phyloP scores from a whole-genome alignment of 352 stramenopile species.

The Stephanocyclus meneghinianus region DNA sequence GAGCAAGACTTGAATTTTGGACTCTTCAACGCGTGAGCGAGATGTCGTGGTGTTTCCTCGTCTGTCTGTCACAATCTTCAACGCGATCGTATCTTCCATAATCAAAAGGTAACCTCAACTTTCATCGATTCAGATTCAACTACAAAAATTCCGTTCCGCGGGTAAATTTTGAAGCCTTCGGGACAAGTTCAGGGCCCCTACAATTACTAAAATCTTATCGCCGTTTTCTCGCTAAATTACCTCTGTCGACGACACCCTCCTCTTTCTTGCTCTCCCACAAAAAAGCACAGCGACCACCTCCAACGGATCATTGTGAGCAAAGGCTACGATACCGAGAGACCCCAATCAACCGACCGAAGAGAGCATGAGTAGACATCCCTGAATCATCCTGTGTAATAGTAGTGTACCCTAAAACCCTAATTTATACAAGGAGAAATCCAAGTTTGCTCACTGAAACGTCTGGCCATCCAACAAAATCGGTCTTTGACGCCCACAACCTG shows the following conservation, averaged over 20 bases:
- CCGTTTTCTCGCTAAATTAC: background rate
- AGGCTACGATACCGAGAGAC: background rate
- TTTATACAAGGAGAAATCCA: background rate
- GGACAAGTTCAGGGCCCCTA: background rate
- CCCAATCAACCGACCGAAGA: background rate
- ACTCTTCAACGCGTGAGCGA: background rate
- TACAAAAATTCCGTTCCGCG: background rate
- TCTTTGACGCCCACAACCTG: conserved; percentile 3
- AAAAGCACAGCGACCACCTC: too few relatives aligned
- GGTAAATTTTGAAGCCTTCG: background rate
- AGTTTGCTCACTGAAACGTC: background rate
- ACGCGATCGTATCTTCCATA: conserved; percentile 2
- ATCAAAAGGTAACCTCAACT: background rate
- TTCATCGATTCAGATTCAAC: background rate
- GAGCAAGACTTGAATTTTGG: background rate
- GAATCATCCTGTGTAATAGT: background rate
- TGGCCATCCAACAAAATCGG: background rate
- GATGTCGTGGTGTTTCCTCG: background rate
- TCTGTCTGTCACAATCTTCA: conserved; percentile 6
- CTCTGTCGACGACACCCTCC: background rate
- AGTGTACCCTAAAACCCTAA: background rate
- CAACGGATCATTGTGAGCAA: background rate
- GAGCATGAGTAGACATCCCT: conserved; percentile 1
- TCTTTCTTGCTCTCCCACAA: too few relatives aligned
- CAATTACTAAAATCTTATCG: conserved; percentile 1